Evolutionary conservation across 805 yeast genomes (phyloP).

Genomic region (Candida orba): DNA sequence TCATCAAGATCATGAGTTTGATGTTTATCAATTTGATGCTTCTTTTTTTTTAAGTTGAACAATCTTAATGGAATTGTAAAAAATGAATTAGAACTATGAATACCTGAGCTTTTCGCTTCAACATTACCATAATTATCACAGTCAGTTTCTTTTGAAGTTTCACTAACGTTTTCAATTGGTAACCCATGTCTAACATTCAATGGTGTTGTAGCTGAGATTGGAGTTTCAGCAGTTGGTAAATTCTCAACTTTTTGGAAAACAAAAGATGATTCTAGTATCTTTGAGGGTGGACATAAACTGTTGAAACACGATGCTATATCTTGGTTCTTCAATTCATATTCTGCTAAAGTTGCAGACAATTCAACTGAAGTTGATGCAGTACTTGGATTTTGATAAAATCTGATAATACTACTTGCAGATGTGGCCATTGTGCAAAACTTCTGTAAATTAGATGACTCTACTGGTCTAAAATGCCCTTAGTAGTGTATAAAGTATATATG

Average conservation of each 20-base stretch:
- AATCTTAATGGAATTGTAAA: constrained; percentile 7
- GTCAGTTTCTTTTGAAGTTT: background rate
- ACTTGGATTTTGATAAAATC: constrained; percentile 9
- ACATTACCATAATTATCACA: background rate
- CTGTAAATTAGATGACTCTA: too few species aligned
- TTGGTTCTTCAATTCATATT: background rate
- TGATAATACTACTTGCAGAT: constrained; percentile 12
- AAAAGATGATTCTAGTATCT: constrained; percentile 1
- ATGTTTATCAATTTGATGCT: background rate
- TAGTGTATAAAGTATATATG: too few species aligned
- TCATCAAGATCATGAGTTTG: background rate
- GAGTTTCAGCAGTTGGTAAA: constrained; percentile 10
- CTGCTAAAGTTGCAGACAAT: background rate
- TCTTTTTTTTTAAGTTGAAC: constrained; percentile 1
- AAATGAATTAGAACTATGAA: constrained; percentile 3
- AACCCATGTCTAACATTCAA: too few species aligned
- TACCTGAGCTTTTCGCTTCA: background rate
- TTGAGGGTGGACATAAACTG: background rate
- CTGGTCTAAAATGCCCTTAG: too few species aligned
- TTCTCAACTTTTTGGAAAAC: constrained; percentile 8
- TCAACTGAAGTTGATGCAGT: constrained; percentile 4
- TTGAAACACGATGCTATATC: background rate
- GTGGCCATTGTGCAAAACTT: constrained; percentile 1
- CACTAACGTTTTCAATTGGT: too few species aligned
- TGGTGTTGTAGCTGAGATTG: too few species aligned